Conservation (phyloP, 805 yeast genomes). For the Wickerhamomyces queroliae region DNA sequence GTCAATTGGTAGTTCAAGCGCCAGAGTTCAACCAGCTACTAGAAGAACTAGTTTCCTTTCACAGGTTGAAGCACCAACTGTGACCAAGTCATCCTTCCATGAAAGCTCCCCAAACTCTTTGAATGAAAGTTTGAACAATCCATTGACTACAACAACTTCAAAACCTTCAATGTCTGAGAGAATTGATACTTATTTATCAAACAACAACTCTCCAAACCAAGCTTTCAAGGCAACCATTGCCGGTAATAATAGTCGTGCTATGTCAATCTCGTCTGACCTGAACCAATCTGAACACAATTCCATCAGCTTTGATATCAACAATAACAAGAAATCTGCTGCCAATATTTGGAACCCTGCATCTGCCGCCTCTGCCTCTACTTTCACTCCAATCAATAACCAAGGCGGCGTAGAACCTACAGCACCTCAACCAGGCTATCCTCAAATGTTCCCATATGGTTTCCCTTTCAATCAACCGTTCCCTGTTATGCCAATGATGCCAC, state of each 20-base stretch:
- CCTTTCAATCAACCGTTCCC: conserved; percentile 29
- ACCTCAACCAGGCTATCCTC: conserved; percentile 20
- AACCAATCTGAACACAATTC: conserved; percentile 30
- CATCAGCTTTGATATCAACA: conserved; percentile 22
- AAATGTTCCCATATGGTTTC: conserved; percentile 30
- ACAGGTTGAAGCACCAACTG: too few relatives aligned
- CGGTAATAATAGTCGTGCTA: conserved; percentile 10
- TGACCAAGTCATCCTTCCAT: too few relatives aligned
- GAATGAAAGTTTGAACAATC: conserved; percentile 23
- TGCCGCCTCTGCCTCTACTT: conserved; percentile 53
- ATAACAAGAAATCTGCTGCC: conserved; percentile 14
- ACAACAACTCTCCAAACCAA: conserved; percentile 40
- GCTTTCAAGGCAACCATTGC: conserved; percentile 23
- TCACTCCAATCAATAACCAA: conserved; percentile 39
- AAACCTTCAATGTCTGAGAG: conserved; percentile 39
- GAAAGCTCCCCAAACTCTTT: conserved; percentile 23
- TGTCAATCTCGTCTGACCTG: conserved; percentile 23
- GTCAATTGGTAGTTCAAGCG: conserved; percentile 25
- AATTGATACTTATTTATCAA: conserved; percentile 46
- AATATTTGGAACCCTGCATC: conserved; percentile 66
- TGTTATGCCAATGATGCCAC: conserved; percentile 26
- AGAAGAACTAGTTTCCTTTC: conserved; percentile 49
- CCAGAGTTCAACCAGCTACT: conserved; percentile 30
- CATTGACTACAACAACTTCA: conserved; percentile 8
- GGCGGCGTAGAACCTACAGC: conserved; percentile 20